Evolutionary conservation across 129 eudicot genomes (phyloP), one percentile per base, ranked within the genome.

Genomic region (Tanacetum coccineum): DNA sequence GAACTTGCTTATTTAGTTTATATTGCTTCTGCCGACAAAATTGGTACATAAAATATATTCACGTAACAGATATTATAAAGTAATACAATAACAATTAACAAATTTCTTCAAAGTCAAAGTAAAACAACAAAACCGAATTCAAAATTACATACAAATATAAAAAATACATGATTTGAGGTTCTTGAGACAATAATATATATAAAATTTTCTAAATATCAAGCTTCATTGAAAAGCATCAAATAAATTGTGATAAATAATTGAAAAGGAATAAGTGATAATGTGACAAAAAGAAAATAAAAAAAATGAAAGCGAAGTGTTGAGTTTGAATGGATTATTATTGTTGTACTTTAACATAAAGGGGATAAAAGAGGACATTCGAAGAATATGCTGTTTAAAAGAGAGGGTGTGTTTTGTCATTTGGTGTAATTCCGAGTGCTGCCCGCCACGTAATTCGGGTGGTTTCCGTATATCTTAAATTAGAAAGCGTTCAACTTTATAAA

Each of bases 381-480:
- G 78, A 73, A 73, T 73, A 73, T 73, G 78, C 78, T 64, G 45
- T 62, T 39, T 63, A 14, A n/a, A 62, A 70, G 50, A 26, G 53
- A 51, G 65, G 77, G 48, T 25, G 64, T 64, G 7, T 64, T 64
- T 9, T 53, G 64, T 53, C 62, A 71, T 71, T 51, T 62, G 20
- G 28, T 53, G n/a, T 13, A 32, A 15, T 15, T 72, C 17, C 63
- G 63, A 52, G 76, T 36, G 70, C 76, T 72, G 60, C 44, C 18
- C 63, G 77, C 63, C 77, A 72, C 77, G 70, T 72, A 72, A 72
- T 62, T 14, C 6, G 40, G 54, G 64, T 62, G 70, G 70, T 72
- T 72, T 54, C 13, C n/a, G 47, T 62, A 53, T 62, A 22, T 21
- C 44, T 63, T 17, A 42, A 62, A 62, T 20, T 3, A 52, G 53